Conservation (phyloP, 768 basidiomycete genomes). For the Xanthoconium stramineum region DNA sequence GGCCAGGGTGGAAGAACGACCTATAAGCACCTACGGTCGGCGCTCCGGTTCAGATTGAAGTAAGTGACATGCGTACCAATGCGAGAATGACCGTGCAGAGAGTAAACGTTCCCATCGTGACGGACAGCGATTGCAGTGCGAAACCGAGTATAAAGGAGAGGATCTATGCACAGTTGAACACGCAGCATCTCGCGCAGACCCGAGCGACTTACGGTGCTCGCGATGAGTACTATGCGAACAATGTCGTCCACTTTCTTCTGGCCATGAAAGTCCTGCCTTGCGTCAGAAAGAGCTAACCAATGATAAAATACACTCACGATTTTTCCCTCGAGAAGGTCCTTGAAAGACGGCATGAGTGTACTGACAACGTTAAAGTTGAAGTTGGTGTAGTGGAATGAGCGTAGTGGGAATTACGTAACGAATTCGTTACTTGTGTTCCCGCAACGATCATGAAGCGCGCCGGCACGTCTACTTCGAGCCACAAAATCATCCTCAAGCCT, state of each 20-base stretch:
- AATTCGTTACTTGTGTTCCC: not conserved
- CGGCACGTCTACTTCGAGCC: conserved; percentile 20
- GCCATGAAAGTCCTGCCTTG: conserved; percentile 30
- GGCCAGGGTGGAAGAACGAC: conserved; percentile 69
- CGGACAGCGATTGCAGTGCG: conserved; percentile 24
- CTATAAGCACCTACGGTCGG: conserved; percentile 32
- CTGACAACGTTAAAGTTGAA: conserved; percentile 4
- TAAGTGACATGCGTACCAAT: conserved; percentile 14
- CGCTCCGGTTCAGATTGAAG: not conserved
- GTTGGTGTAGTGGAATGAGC: not conserved
- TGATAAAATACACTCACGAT: conserved; percentile 19
- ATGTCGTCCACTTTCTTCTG: conserved; percentile 27
- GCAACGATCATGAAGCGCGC: conserved; percentile 20
- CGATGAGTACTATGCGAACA: conserved; percentile 21
- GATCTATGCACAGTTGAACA: conserved; percentile 13
- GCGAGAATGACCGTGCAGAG: conserved; percentile 19
- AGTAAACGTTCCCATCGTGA: conserved; percentile 24
- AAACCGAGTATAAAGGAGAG: conserved; percentile 32
- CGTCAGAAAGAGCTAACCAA: conserved; percentile 1
- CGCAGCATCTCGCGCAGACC: not conserved
- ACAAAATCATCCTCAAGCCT: conserved; percentile 42
- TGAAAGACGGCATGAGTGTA: conserved; percentile 22
- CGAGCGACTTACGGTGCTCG: conserved; percentile 20
- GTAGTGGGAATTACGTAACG: conserved; percentile 21
- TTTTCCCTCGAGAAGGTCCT: conserved; percentile 29